A percentile compares a stretch with the other conserved stretches of the same genome.
Conservation (phyloP, 2,329 filamentous ascomycete species). For the Emericellopsis cladophorae region DNA sequence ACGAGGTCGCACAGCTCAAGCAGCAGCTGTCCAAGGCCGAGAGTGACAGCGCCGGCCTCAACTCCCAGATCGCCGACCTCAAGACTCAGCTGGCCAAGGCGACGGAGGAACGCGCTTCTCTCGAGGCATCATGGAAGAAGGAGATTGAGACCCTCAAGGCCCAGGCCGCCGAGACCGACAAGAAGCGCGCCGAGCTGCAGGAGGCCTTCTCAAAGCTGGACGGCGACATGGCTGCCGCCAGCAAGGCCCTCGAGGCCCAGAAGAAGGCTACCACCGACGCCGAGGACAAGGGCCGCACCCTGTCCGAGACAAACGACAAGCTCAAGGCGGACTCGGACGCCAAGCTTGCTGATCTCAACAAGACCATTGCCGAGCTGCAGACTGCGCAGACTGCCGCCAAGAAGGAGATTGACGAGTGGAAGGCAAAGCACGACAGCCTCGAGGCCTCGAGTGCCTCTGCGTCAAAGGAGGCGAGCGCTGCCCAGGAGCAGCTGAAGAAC, state of each 20-base stretch:
- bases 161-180: conserved; percentile 17
- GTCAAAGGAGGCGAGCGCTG: conserved; percentile 14
- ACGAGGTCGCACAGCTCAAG: neutral
- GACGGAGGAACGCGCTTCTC: conserved; percentile 11
- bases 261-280: conserved; percentile 2
- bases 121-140: conserved; percentile 8
- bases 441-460: conserved; percentile 10
- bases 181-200: conserved; percentile 7
- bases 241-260: conserved; percentile 4
- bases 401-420: conserved; percentile 10
- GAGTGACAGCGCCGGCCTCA: neutral
- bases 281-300: conserved; percentile 5
- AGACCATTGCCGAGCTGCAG: conserved; percentile 16
- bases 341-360: conserved; percentile 17
- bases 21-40: neutral
- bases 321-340: conserved; percentile 10
- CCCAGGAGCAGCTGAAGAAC: conserved; percentile 17
- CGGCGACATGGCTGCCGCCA: conserved; percentile 9
- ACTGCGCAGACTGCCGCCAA: conserved; percentile 17
- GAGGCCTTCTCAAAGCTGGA: conserved; percentile 6
- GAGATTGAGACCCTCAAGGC: conserved; percentile 18
- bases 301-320: conserved; percentile 11
- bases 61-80: conserved; percentile 17
- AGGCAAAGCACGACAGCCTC: conserved; percentile 13
- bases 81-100: conserved; percentile 18